Conservation (phyloP, 2,329 filamentous ascomycete genomes). For the Aspergillus costaricaensis region DNA sequence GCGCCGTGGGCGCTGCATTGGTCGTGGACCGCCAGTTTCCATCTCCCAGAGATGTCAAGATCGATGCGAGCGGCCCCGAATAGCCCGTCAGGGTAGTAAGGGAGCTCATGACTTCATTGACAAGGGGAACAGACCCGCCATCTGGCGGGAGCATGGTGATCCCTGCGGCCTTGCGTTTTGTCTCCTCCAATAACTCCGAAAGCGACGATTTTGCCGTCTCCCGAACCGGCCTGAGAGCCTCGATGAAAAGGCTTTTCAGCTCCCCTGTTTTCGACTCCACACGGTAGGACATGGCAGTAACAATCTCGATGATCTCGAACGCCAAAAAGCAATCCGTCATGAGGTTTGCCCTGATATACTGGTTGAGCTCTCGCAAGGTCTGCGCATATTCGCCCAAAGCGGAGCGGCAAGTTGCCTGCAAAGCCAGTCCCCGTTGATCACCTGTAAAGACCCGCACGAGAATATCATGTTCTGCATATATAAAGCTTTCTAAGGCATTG, state of each 20-base stretch:
- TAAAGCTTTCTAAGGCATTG: constrained; percentile 81
- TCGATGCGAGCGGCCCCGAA: constrained; percentile 78
- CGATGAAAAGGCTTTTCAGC: constrained; percentile 77
- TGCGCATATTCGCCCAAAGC: constrained; percentile 80
- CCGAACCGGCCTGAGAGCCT: constrained; percentile 82
- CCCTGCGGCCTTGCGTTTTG: constrained; percentile 66
- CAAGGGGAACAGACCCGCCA: constrained; percentile 74
- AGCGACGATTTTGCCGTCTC: constrained; percentile 90
- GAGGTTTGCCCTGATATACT: constrained; percentile 82
- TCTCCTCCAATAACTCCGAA: constrained; percentile 80
- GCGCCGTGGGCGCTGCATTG: constrained; percentile 66
- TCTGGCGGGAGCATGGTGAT: constrained; percentile 73
- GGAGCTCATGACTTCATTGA: constrained; percentile 81
- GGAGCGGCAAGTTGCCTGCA: constrained; percentile 75
- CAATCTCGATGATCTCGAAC: constrained; percentile 91
- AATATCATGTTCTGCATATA: constrained; percentile 86
- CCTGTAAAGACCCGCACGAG: constrained; percentile 82
- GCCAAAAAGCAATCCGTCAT: constrained; percentile 91
- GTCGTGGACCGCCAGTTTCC: constrained; percentile 77
- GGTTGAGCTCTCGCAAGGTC: constrained; percentile 84
- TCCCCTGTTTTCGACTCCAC: constrained; percentile 83
- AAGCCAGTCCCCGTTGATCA: constrained; percentile 79
- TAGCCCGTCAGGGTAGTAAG: constrained; percentile 86
- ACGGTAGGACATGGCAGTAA: constrained; percentile 75
- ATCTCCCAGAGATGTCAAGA: constrained; percentile 89